Evolutionary conservation across 495 filamentous ascomycete genomes (phyloP).

Genomic region (Hamigera avellanea): DNA sequence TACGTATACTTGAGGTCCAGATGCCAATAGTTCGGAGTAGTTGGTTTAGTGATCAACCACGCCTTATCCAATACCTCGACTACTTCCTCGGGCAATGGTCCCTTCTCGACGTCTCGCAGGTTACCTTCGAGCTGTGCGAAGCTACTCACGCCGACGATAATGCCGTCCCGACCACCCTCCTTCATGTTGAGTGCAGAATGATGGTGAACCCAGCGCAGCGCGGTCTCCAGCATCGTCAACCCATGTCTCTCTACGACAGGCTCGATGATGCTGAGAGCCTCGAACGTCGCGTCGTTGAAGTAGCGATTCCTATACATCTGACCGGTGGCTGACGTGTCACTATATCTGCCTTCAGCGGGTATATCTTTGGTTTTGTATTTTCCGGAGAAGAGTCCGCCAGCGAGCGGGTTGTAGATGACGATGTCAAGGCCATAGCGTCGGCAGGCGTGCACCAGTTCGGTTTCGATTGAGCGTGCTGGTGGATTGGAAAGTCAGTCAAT

Average conservation of each 20-base stretch:
- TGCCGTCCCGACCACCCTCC: constrained; percentile 60
- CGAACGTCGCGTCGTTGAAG: constrained; percentile 69
- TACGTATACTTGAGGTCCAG: constrained; percentile 65
- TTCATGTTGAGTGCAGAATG: constrained; percentile 70
- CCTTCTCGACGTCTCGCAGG: constrained; percentile 69
- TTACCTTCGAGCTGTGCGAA: constrained; percentile 66
- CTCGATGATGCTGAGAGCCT: constrained; percentile 64
- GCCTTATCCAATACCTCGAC: constrained; percentile 71
- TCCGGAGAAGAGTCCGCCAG: constrained; percentile 74
- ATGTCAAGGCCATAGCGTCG: constrained; percentile 78
- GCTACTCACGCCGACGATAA: constrained; percentile 71
- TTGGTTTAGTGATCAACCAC: constrained; percentile 49
- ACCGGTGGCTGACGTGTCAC: constrained; percentile 42
- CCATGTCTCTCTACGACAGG: constrained; percentile 60
- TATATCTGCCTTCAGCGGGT: constrained; percentile 60
- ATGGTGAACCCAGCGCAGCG: constrained; percentile 70
- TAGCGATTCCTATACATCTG: constrained; percentile 64
- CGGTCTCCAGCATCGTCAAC: constrained; percentile 71
- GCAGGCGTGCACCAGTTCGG: constrained; percentile 69
- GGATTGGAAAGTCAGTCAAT: constrained; percentile 47
- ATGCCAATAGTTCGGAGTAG: constrained; percentile 68
- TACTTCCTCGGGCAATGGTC: constrained; percentile 76
- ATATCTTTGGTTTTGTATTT: constrained; percentile 68
- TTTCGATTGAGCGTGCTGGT: constrained; percentile 59
- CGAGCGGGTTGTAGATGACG: constrained; percentile 85